These are phyloP conservation scores for Emiliania huxleyi DNA, from an alignment of 78 protist species.

Conservation along the genomic window DNA sequence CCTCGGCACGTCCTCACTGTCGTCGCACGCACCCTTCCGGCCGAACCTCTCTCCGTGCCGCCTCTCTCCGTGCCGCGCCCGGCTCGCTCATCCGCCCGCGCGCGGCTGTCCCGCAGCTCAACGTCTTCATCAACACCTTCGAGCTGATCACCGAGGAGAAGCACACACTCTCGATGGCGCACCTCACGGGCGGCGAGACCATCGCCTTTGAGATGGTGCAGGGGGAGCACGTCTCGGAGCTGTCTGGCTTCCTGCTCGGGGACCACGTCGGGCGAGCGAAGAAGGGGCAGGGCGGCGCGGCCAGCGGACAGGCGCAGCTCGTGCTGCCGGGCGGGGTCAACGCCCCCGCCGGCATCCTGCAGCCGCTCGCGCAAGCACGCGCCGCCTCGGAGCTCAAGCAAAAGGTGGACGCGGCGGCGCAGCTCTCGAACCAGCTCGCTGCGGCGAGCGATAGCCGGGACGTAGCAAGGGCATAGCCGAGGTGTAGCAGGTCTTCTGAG, in stretches of 20 bases:
- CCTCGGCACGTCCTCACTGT: no score
- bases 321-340: background rate
- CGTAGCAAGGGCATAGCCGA: background rate
- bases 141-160: conserved; percentile 15
- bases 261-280: background rate
- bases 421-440: background rate
- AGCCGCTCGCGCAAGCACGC: no score
- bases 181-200: background rate
- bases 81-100: no score
- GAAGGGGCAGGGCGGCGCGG: background rate
- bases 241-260: background rate
- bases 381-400: no score
- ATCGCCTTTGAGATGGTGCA: background rate
- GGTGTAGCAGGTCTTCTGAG: no score
- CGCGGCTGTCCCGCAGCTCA: no score
- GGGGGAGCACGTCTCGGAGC: background rate
- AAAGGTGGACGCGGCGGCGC: background rate
- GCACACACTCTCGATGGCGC: background rate
- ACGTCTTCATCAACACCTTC: background rate
- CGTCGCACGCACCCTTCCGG: no score
- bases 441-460: background rate
- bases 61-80: no score
- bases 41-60: no score
- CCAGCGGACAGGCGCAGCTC: background rate
- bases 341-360: background rate